Evolutionary conservation across 139 green algal species (phyloP).

Genomic region (Chlamydomonas sp.): DNA sequence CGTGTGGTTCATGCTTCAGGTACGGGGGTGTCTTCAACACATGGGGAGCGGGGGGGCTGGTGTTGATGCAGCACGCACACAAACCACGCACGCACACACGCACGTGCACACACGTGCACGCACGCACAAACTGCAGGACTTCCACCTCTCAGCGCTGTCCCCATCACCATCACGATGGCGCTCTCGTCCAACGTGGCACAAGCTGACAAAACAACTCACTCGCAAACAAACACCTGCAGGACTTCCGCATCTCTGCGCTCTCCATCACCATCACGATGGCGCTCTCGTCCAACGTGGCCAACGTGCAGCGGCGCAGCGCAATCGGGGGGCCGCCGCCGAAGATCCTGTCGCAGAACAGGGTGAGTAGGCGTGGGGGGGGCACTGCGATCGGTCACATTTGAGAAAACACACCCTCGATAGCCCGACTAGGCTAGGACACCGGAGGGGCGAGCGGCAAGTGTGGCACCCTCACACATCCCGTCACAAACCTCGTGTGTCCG

Average conservation of each 20-base stretch:
- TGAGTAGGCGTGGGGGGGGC: not conserved
- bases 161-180: slow-evolving; percentile 42
- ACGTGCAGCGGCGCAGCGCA: not conserved
- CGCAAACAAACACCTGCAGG: slow-evolving; percentile 43
- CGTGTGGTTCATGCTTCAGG: slow-evolving; percentile 46
- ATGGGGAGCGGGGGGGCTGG: not conserved
- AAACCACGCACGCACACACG: too few species aligned
- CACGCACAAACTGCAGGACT: slow-evolving; percentile 53
- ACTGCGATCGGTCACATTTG: not conserved
- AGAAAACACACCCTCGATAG: too few species aligned
- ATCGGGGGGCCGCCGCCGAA: not conserved
- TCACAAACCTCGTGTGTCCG: too few species aligned
- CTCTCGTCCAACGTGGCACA: slow-evolving; percentile 32
- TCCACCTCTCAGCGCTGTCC: slow-evolving; percentile 49
- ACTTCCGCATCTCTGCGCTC: slow-evolving; percentile 49
- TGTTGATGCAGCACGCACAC: too few species aligned
- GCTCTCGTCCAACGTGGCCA: slow-evolving; percentile 29
- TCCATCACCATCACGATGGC: slow-evolving; percentile 43
- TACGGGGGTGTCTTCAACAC: not conserved
- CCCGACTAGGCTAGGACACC: too few species aligned
- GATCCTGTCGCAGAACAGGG: not conserved
- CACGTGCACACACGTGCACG: not conserved
- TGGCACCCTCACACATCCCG: too few species aligned
- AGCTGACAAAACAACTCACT: not conserved
- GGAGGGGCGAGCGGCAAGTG: too few species aligned